Base-by-base conservation (phyloP, 768 basidiomycete species). In the Pilatotrama ljubarskyi region DNA sequence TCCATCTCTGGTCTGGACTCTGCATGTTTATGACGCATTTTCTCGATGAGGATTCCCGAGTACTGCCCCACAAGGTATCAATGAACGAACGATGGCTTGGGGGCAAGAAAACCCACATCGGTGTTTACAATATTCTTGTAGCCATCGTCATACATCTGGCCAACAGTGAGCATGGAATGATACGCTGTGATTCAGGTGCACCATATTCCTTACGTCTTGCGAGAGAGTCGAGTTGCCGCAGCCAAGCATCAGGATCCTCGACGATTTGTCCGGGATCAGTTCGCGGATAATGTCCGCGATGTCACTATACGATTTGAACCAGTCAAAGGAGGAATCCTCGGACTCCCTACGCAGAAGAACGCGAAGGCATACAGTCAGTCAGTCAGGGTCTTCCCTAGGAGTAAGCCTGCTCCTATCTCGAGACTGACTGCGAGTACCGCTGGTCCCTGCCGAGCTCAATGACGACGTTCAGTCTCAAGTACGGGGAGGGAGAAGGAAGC, bases 81-180 rank as follows among this genome's bases (percentile, higher is more conserved):
- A 51, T 25, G 26, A 46, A 26, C 17, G 25, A 40, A 7, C 42
- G 24, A 37, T 22, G 6, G 38, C n/a, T 15, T 14, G 32, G 24
- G n/a, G 50, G 26, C 35, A 22, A 41, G 35, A n/a, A 37, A 25
- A 69, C 82, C 65, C 63, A 91, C 91, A 61, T 94, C 93, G 15
- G 84, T 76, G 69, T 93, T 94, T 62, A 87, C 81, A 50, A 95
- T 89, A 60, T 88, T 85, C 63, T 76, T 82, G 73, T 92, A 95
- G 1, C 91, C 91, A 64, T 91, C 90, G 61, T 92, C 87, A 78
- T 88, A 93, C 90, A 94, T 90, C 88, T 93, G 26, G 24, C 17
- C 32, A 17, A 13, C 7, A 14, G 8, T 53, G 11, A 62, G 48
- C 14, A n/a, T 7, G 5, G 17, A 43, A 10, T 36, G 25, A 11